Evolutionary conservation across 2,329 filamentous ascomycete genomes (phyloP).

Genomic region (Venturiaceae sp.): DNA sequence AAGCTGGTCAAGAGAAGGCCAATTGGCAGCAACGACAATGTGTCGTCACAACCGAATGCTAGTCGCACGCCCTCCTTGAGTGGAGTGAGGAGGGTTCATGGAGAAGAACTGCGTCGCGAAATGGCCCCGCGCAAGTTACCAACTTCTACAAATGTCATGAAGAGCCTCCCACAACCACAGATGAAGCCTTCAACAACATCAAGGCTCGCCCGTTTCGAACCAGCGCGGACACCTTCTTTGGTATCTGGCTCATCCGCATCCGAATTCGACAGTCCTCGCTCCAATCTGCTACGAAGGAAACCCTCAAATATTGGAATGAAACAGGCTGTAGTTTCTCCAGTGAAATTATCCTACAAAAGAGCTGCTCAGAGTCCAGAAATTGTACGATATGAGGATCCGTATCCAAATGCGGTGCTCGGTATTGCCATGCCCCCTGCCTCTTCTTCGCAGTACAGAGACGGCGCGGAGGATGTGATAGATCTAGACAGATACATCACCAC

Average conservation of each 20-base stretch:
- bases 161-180: background rate
- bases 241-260: slow-evolving; percentile 38
- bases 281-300: slow-evolving; percentile 33
- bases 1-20: slow-evolving; percentile 4
- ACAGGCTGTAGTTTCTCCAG: slow-evolving; percentile 21
- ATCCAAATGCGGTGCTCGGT: slow-evolving; percentile 32
- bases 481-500: slow-evolving; percentile 17
- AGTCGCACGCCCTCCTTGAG: background rate
- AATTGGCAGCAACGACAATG: slow-evolving; percentile 13
- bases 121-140: background rate
- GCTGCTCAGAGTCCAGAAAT: slow-evolving; percentile 15
- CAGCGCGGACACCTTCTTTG: slow-evolving; percentile 32
- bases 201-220: slow-evolving; percentile 13
- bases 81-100: background rate
- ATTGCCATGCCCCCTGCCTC: slow-evolving; percentile 28
- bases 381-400: slow-evolving; percentile 27
- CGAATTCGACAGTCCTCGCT: slow-evolving; percentile 34
- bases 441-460: slow-evolving; percentile 2
- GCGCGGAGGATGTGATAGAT: slow-evolving; percentile 11
- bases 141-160: background rate
- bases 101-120: slow-evolving; percentile 4
- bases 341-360: slow-evolving; percentile 24
- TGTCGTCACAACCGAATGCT: slow-evolving; percentile 18
- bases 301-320: slow-evolving; percentile 31
- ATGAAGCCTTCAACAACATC: slow-evolving; percentile 1